Base-by-base conservation (phyloP, 306 rosid species). In the Vachellia collinsii region DNA sequence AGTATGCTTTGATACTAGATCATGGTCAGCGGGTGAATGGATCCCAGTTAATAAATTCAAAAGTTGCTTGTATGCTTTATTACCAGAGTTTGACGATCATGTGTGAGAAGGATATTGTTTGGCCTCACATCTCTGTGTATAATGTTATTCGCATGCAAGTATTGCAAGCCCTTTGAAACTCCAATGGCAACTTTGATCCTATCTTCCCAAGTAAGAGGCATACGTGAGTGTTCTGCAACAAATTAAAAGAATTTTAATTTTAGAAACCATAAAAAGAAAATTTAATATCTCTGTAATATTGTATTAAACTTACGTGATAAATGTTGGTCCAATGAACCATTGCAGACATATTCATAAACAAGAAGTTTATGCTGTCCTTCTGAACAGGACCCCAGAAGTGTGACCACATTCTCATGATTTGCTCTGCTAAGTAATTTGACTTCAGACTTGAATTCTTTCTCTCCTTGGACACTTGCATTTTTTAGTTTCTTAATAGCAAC, bases 281-380 rank as follows among this genome's bases (percentile, higher is more conserved):
- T 14, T 34, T 48, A 34, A 58, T 29, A 29, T 29, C 34, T 29
- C 34, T 42, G 22, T 39, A 62, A 47, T 44, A 44, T 6, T 37
- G 23, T 1, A 20, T 39, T 17, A 75, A 75, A 36, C 74, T 81
- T 88, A 89, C 97, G 72, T 73, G 92, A 89, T 56, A 94, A 71
- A 68, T 92, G 94, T 65, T 84, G 87, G 81, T 91, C 97, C 77
- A 94, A 82, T 25, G 98, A 94, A 2, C 97, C 89, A 78, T 92
- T 59, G 93, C 98, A 92, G 56, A 94, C 92, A 62, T 85, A 92
- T 77, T 94, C 97, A 66, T 94, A 94, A 69, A 94, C 97, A 53
- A 94, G 97, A 56, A 92, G 92, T 86, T 94, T 88, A 14, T 61
- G 78, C 72, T 69, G 74, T 82, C 93, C 90, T 66, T 92, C 94